Evolutionary conservation across 2,329 filamentous ascomycete species (phyloP).

Genomic region (Purpureocillium lavendulum): DNA sequence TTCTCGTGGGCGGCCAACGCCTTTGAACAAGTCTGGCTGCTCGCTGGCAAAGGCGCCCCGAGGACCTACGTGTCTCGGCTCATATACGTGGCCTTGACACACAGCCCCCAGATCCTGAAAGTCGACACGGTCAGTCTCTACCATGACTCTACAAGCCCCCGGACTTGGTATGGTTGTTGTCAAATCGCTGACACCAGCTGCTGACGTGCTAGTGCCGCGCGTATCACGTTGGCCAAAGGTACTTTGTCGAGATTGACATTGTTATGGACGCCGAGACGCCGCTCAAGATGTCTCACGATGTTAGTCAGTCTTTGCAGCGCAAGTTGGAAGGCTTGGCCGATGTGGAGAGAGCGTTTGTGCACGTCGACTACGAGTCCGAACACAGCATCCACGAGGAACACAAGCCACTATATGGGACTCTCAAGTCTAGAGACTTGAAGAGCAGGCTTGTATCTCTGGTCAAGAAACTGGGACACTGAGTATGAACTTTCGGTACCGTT

Average conservation of each 20-base stretch:
- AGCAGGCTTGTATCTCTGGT: slow-evolving; percentile 19
- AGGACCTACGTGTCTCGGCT: slow-evolving; percentile 47
- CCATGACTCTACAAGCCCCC: no score
- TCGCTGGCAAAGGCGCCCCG: slow-evolving; percentile 54
- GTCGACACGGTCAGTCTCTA: slow-evolving; percentile 39
- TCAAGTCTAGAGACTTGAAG: slow-evolving; percentile 18
- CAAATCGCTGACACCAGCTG: slow-evolving; percentile 7
- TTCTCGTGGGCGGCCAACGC: slow-evolving; percentile 54
- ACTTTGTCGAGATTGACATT: slow-evolving; percentile 55
- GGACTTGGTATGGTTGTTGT: slow-evolving; percentile 11
- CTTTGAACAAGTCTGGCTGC: slow-evolving; percentile 52
- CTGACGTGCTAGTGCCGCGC: slow-evolving; percentile 22
- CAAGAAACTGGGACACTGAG: neutral
- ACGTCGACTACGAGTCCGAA: slow-evolving; percentile 34
- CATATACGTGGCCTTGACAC: slow-evolving; percentile 46
- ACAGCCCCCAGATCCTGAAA: slow-evolving; percentile 44
- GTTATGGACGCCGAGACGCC: slow-evolving; percentile 48
- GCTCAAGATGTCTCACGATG: slow-evolving; percentile 49
- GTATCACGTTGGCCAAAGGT: slow-evolving; percentile 52
- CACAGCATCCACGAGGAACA: slow-evolving; percentile 32
- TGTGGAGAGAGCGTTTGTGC: slow-evolving; percentile 37
- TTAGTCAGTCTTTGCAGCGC: slow-evolving; percentile 50
- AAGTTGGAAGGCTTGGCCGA: slow-evolving; percentile 42
- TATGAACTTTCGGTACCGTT: no score
- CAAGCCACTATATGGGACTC: slow-evolving; percentile 30